These are phyloP conservation scores for Kregervanrija fluxuum DNA, from an alignment of 805 yeast genomes.

Conservation along the genomic window DNA sequence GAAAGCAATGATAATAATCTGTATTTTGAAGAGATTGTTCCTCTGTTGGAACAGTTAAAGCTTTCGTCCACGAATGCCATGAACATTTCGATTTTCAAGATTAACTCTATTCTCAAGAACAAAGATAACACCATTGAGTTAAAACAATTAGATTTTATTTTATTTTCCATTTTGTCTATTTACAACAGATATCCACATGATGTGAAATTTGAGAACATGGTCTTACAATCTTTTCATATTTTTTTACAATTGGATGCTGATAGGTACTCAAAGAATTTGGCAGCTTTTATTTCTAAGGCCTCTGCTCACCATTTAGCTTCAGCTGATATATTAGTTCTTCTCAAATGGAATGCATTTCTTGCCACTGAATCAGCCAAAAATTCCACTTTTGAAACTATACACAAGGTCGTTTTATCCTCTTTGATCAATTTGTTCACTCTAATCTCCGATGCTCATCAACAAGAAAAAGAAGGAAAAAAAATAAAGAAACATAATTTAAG, in stretches of 20 bases:
- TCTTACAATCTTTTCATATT: conserved; percentile 32
- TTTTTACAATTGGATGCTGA: conserved; percentile 27
- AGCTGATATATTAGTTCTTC: conserved; percentile 47
- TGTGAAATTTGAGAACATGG: conserved; percentile 36
- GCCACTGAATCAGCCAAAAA: conserved; percentile 19
- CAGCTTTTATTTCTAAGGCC: conserved; percentile 31
- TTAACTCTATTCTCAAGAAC: conserved; percentile 24
- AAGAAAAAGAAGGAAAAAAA: conserved; percentile 18
- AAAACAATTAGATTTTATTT: conserved; percentile 24
- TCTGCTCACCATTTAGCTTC: conserved; percentile 37
- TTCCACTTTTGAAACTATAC: conserved; percentile 14
- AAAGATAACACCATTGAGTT: conserved; percentile 8
- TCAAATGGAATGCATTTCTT: conserved; percentile 48
- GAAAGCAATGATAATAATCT: neutral
- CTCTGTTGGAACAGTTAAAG: conserved; percentile 13
- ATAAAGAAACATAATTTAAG: conserved; percentile 34
- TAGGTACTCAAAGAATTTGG: conserved; percentile 24
- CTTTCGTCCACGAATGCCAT: conserved; percentile 32
- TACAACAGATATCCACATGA: conserved; percentile 45
- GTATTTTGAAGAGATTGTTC: conserved; percentile 10
- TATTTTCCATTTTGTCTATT: conserved; percentile 36
- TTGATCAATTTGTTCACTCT: conserved; percentile 33
- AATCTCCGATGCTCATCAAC: conserved; percentile 10
- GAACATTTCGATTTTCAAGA: conserved; percentile 27
- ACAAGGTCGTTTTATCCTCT: conserved; percentile 19